phyloP scores from a whole-genome alignment of 768 basidiomycete genomes.

The Panellus pusillus region DNA sequence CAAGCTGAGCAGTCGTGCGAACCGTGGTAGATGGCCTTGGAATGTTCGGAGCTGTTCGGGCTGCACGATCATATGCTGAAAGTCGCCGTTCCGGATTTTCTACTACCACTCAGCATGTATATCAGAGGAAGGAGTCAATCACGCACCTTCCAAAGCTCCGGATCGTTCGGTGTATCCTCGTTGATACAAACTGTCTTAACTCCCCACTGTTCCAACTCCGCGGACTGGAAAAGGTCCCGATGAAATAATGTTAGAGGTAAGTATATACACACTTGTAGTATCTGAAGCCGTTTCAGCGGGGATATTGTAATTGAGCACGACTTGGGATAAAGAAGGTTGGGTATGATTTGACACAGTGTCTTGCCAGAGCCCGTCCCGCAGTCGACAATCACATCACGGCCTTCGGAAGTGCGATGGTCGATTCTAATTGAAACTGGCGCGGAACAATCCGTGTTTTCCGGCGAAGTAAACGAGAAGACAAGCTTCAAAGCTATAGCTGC shows the following conservation, averaged over 20 bases:
- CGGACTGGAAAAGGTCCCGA: neutral
- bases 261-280: constrained; percentile 1
- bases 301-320: constrained; percentile 7
- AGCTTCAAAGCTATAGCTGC: constrained; percentile 3
- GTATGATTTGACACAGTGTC: constrained; percentile 28
- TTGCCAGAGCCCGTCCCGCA: constrained; percentile 30
- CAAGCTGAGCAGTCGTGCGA: constrained; percentile 14
- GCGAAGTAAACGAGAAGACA: constrained; percentile 8
- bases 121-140: neutral
- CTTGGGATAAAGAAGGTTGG: constrained; percentile 22
- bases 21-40: constrained; percentile 19
- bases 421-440: constrained; percentile 26
- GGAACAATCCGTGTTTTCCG: constrained; percentile 18
- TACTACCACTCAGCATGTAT: neutral
- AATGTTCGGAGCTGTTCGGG: neutral
- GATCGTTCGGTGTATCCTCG: constrained; percentile 7
- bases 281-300: constrained; percentile 15
- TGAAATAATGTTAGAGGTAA: neutral
- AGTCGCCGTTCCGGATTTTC: neutral
- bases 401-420: constrained; percentile 20
- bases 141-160: neutral
- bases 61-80: constrained; percentile 1
- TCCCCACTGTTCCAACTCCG: neutral
- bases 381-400: constrained; percentile 23
- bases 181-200: constrained; percentile 1